Percentiles rank a stretch among this genome's conserved stretches.
Evolutionary conservation across 805 yeast genomes (phyloP).

Genomic region (Brettanomyces naardenensis): DNA sequence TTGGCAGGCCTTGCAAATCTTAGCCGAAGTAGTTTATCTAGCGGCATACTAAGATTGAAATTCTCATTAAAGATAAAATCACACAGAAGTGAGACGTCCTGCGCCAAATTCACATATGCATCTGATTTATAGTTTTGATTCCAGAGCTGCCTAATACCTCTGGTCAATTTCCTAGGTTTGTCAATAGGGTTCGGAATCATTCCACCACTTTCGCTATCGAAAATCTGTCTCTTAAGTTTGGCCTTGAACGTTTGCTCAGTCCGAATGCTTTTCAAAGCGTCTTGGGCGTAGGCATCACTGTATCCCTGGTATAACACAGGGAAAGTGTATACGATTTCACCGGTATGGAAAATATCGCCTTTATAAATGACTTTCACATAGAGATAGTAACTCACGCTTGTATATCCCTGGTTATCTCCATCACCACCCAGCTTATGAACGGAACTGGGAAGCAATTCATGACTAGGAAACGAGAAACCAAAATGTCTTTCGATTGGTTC

Average conservation of each 20-base stretch:
- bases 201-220: background rate
- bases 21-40: background rate
- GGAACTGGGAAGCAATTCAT: slow-evolving; percentile 2
- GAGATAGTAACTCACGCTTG: background rate
- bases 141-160: slow-evolving; percentile 3
- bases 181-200: slow-evolving; percentile 2
- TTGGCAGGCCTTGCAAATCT: background rate
- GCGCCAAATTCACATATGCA: background rate
- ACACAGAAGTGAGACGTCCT: slow-evolving; percentile 1
- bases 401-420: slow-evolving; percentile 3
- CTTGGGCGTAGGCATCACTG: slow-evolving; percentile 1
- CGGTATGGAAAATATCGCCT: background rate
- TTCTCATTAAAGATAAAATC: background rate
- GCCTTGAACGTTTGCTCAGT: background rate
- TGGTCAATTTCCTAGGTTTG: background rate
- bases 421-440: background rate
- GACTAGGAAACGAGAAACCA: slow-evolving; percentile 1
- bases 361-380: background rate
- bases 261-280: background rate
- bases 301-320: slow-evolving; percentile 1
- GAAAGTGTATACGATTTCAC: background rate
- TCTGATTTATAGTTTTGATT: slow-evolving; percentile 1
- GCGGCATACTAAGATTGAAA: slow-evolving; percentile 1
- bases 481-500: background rate
- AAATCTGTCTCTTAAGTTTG: slow-evolving; percentile 1